Evolutionary conservation across 345 rosid species (phyloP).

Genomic region (sweet orange (Citrus sinensis)): DNA sequence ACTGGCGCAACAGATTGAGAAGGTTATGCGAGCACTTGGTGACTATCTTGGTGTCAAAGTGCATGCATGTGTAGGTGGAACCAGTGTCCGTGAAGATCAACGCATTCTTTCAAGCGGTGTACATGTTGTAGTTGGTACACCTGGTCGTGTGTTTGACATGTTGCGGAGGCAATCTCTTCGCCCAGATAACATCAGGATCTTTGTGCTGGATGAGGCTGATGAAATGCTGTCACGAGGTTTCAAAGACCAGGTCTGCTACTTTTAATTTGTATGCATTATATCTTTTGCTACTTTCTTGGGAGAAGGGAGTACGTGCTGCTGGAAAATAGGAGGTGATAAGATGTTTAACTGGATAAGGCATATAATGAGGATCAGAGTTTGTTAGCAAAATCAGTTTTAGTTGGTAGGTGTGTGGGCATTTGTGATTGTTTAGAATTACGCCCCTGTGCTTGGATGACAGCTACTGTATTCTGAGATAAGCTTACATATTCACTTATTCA

Average conservation of each 20-base stretch:
- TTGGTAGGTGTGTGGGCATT: background rate
- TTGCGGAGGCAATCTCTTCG: slow-evolving; percentile 71
- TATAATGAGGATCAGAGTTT: background rate
- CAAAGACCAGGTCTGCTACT: slow-evolving; percentile 63
- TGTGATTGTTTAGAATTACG: too few relatives aligned
- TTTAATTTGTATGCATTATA: background rate
- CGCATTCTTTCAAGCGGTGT: slow-evolving; percentile 76
- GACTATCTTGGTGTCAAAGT: slow-evolving; percentile 82
- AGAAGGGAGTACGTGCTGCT: background rate
- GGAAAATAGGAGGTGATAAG: background rate
- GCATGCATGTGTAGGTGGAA: slow-evolving; percentile 85
- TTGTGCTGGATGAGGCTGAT: slow-evolving; percentile 79
- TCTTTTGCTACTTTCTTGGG: background rate
- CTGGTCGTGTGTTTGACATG: slow-evolving; percentile 88
- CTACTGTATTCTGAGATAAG: background rate
- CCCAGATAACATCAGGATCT: slow-evolving; percentile 63
- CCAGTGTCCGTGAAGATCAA: slow-evolving; percentile 82
- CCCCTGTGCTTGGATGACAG: too few relatives aligned
- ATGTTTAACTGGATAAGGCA: background rate
- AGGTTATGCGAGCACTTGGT: slow-evolving; percentile 84
- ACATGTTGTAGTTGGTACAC: slow-evolving; percentile 79
- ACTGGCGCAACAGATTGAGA: slow-evolving; percentile 78
- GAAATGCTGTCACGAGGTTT: slow-evolving; percentile 88
- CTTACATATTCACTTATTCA: background rate
- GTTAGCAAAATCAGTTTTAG: background rate